Conservation (phyloP, 2,329 filamentous ascomycete species). For the Stachybotrys elegans region DNA sequence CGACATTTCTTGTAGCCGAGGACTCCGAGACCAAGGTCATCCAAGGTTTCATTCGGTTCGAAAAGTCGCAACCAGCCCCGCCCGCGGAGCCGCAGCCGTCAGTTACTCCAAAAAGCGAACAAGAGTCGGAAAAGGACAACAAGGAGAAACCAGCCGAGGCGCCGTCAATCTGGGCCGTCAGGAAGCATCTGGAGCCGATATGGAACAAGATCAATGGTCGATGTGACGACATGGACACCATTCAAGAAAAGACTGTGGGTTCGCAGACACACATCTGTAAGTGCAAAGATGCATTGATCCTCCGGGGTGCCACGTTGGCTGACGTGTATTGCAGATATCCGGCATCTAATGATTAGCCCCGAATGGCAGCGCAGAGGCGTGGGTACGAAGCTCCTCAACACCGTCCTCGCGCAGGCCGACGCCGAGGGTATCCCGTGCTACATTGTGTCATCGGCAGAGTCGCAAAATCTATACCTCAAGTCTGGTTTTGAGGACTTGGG, state of each 20-base stretch:
- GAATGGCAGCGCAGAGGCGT: slow-evolving; percentile 14
- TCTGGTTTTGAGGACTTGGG: slow-evolving; percentile 13
- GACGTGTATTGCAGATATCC: slow-evolving; percentile 8
- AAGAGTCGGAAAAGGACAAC: background rate
- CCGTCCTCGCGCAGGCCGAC: slow-evolving; percentile 8
- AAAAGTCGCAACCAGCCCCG: slow-evolving; percentile 6
- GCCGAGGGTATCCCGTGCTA: slow-evolving; percentile 6
- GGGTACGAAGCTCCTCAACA: slow-evolving; percentile 9
- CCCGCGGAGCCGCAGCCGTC: background rate
- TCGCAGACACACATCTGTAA: slow-evolving; percentile 13
- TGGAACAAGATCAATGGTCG: slow-evolving; percentile 14
- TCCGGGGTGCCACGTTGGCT: background rate
- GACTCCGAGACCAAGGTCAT: slow-evolving; percentile 2
- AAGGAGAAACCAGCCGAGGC: background rate
- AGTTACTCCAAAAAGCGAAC: background rate
- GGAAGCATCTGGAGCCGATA: slow-evolving; percentile 13
- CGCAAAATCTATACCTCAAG: slow-evolving; percentile 11
- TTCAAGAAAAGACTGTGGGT: slow-evolving; percentile 10
- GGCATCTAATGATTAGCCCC: slow-evolving; percentile 17
- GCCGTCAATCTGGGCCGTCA: slow-evolving; percentile 9
- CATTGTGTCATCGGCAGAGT: slow-evolving; percentile 16
- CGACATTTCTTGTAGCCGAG: slow-evolving; percentile 9
- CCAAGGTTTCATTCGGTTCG: slow-evolving; percentile 10
- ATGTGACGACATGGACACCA: slow-evolving; percentile 14
- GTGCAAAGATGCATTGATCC: background rate